These are phyloP conservation scores for Cutaneotrichosporon sp. DNA, from an alignment of 1,284 basidiomycete genomes.

Conservation along the genomic window DNA sequence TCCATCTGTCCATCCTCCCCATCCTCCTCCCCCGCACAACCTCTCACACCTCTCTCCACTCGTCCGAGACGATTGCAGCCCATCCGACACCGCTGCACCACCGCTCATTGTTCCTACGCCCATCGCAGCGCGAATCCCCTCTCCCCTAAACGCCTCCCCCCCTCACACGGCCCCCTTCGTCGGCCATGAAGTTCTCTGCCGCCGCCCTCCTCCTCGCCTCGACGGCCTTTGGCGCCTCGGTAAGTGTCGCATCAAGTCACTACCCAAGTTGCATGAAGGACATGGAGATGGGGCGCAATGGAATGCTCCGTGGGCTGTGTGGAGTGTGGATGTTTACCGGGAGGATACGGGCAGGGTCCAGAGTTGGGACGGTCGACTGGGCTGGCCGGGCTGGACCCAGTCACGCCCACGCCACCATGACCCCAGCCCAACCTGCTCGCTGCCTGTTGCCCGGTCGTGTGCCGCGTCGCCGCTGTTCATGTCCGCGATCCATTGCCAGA, in stretches of 20 bases:
- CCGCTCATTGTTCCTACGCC: constrained; percentile 3
- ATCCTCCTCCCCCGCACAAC: too few relatives aligned
- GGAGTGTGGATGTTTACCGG: not conserved
- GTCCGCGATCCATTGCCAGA: too few relatives aligned
- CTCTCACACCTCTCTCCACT: not conserved
- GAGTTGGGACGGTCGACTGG: too few relatives aligned
- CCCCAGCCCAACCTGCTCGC: too few relatives aligned
- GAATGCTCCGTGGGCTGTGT: not conserved
- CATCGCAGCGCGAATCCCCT: constrained; percentile 1
- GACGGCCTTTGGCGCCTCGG: constrained; percentile 16
- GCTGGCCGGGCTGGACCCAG: too few relatives aligned
- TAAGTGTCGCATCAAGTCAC: constrained; percentile 13
- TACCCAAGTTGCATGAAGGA: too few relatives aligned
- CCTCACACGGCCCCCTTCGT: not conserved
- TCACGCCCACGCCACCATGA: not conserved
- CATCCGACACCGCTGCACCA: not conserved
- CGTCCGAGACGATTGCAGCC: not conserved
- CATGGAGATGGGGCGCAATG: not conserved
- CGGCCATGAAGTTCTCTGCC: constrained; percentile 22
- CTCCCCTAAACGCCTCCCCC: not conserved
- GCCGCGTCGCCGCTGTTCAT: too few relatives aligned
- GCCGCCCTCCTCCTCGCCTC: constrained; percentile 19
- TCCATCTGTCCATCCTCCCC: too few relatives aligned
- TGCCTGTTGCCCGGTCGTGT: too few relatives aligned
- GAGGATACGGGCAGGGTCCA: not conserved